Percentiles rank a stretch among this genome's conserved stretches.
phyloP scores from a whole-genome alignment of 2,329 filamentous ascomycete genomes.

The Exophiala calicioides region DNA sequence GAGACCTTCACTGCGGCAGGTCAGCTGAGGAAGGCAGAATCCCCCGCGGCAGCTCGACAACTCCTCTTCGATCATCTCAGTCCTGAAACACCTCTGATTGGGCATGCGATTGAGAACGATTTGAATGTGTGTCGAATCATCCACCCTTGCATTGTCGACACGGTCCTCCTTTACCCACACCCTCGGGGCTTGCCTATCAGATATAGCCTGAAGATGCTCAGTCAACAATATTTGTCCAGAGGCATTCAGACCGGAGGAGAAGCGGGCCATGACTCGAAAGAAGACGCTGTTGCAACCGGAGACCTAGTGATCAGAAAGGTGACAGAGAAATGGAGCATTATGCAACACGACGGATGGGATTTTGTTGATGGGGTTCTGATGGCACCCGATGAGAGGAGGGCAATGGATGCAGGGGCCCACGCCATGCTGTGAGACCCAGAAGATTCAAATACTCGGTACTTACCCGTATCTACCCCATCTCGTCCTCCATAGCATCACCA shows the following conservation, averaged over 20 bases:
- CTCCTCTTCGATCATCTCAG: conserved; percentile 75
- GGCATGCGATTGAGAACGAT: conserved; percentile 94
- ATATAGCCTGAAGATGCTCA: conserved; percentile 73
- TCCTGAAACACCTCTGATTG: conserved; percentile 79
- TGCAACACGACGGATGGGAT: conserved; percentile 69
- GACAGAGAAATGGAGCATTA: conserved; percentile 65
- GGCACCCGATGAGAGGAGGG: conserved; percentile 29
- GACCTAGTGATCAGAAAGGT: conserved; percentile 77
- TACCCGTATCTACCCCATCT: no score
- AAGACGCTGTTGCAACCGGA: conserved; percentile 86
- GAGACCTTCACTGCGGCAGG: conserved; percentile 31
- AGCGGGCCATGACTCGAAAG: conserved; percentile 82
- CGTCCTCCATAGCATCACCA: no score
- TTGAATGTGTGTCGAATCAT: conserved; percentile 82
- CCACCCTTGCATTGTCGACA: conserved; percentile 83
- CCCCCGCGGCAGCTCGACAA: conserved; percentile 71
- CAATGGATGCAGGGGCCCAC: background rate
- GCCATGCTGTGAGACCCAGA: conserved; percentile 10
- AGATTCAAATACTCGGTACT: no score
- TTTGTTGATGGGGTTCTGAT: conserved; percentile 52
- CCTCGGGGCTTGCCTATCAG: conserved; percentile 73
- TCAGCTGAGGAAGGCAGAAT: conserved; percentile 71
- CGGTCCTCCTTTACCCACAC: conserved; percentile 80
- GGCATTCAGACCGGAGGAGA: conserved; percentile 74
- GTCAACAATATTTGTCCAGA: conserved; percentile 67